These are phyloP conservation scores for Cornus kousa DNA, from an alignment of 148 eudicot genomes.

Conservation along the genomic window DNA sequence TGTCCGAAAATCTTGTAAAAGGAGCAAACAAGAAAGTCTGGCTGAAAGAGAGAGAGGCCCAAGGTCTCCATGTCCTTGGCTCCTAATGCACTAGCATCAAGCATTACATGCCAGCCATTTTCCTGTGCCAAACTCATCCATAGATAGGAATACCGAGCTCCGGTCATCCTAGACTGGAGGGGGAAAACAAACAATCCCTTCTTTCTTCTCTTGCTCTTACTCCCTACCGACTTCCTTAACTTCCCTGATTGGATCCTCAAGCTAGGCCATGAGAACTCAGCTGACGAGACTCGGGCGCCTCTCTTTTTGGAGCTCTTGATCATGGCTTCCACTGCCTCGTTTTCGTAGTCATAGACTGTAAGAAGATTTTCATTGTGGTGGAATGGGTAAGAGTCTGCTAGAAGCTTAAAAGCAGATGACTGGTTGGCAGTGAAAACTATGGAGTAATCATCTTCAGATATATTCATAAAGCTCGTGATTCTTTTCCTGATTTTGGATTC, in stretches of 20 bases:
- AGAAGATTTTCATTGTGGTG: slow-evolving; percentile 31
- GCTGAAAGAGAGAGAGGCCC: slow-evolving; percentile 63
- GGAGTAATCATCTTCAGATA: slow-evolving; percentile 58
- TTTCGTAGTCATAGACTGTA: slow-evolving; percentile 62
- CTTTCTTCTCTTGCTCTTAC: slow-evolving; percentile 28
- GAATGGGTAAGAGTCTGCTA: slow-evolving; percentile 61
- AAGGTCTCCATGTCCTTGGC: slow-evolving; percentile 80
- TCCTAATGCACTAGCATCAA: slow-evolving; percentile 58
- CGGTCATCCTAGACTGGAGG: slow-evolving; percentile 56
- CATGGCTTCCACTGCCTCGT: slow-evolving; percentile 61
- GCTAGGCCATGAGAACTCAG: slow-evolving; percentile 70
- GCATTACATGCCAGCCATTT: slow-evolving; percentile 76
- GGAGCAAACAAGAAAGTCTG: slow-evolving; percentile 63
- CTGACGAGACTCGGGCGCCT: slow-evolving; percentile 41
- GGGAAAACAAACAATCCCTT: slow-evolving; percentile 68
- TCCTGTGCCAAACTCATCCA: slow-evolving; percentile 74
- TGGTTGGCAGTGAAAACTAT: slow-evolving; percentile 58
- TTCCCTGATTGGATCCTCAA: slow-evolving; percentile 38
- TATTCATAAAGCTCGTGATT: slow-evolving; percentile 53
- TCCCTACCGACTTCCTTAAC: slow-evolving; percentile 39
- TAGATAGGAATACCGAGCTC: slow-evolving; percentile 58
- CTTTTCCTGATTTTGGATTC: slow-evolving; percentile 36
- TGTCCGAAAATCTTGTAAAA: slow-evolving; percentile 67
- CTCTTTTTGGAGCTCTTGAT: slow-evolving; percentile 28
- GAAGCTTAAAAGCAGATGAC: slow-evolving; percentile 46